Evolutionary conservation across 192 early-diverging fungal species (phyloP).

Genomic region (Coemansia sp.): DNA sequence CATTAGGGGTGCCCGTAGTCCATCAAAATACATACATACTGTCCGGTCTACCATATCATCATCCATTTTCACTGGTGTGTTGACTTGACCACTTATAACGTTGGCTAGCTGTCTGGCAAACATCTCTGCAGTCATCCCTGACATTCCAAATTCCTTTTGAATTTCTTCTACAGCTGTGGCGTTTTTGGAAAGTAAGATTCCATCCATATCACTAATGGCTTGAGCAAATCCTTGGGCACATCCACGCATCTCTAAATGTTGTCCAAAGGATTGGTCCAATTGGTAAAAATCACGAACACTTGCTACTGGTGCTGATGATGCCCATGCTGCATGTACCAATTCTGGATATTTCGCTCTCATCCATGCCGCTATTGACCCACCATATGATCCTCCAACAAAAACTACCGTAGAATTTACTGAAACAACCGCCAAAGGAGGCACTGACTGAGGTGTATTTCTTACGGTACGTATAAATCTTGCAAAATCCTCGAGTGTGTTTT

Average conservation of each 20-base stretch:
- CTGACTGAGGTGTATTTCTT: background rate
- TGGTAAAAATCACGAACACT: constrained; percentile 54
- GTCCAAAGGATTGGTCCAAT: constrained; percentile 43
- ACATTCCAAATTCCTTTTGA: constrained; percentile 7
- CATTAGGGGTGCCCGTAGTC: background rate
- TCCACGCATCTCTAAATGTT: constrained; percentile 10
- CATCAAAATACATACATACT: background rate
- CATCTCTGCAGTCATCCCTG: background rate
- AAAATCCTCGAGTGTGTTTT: constrained; percentile 15
- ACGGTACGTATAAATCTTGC: constrained; percentile 9
- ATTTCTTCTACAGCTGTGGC: background rate
- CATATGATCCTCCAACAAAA: constrained; percentile 65
- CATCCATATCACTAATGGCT: constrained; percentile 35
- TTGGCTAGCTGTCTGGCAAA: constrained; percentile 10
- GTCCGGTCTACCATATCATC: constrained; percentile 2
- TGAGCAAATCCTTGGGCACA: constrained; percentile 19
- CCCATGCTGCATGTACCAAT: constrained; percentile 57
- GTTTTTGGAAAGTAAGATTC: constrained; percentile 11
- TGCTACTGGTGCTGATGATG: constrained; percentile 63
- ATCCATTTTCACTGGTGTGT: background rate
- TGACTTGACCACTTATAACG: background rate
- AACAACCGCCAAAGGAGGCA: background rate
- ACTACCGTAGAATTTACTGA: constrained; percentile 50
- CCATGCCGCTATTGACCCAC: constrained; percentile 70
- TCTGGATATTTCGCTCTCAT: constrained; percentile 57